phyloP scores from a whole-genome alignment of 495 filamentous ascomycete species.

The Penicillium subrubescens region DNA sequence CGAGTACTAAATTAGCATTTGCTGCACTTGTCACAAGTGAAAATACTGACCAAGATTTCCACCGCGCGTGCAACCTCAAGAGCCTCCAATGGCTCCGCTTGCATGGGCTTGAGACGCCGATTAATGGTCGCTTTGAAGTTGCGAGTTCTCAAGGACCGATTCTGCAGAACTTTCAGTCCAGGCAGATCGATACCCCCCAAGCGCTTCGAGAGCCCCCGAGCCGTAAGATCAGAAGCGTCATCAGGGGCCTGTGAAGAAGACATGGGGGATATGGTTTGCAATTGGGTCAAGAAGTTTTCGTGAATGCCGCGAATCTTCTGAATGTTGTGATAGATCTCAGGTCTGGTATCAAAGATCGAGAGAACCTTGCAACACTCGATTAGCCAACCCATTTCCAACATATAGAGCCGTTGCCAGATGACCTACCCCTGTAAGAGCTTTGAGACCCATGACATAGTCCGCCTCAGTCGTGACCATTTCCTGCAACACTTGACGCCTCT shows the following conservation, averaged over 20 bases:
- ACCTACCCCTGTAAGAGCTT: constrained; percentile 80
- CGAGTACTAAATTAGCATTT: not conserved
- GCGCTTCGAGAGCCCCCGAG: constrained; percentile 25
- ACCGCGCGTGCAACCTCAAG: constrained; percentile 79
- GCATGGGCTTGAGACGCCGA: constrained; percentile 41
- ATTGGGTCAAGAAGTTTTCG: constrained; percentile 40
- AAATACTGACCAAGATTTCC: constrained; percentile 62
- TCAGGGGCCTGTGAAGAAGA: constrained; percentile 24
- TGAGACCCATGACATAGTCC: constrained; percentile 83
- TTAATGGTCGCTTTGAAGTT: constrained; percentile 34
- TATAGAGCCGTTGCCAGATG: not conserved
- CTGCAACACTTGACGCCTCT: constrained; percentile 75
- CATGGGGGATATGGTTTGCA: constrained; percentile 35
- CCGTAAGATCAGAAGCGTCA: constrained; percentile 23
- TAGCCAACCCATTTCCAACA: not conserved
- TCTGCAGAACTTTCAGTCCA: constrained; percentile 32
- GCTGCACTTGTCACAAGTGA: not conserved
- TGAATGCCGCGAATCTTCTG: constrained; percentile 47
- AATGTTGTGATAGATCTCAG: constrained; percentile 48
- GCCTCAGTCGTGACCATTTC: constrained; percentile 86
- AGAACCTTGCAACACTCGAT: constrained; percentile 31
- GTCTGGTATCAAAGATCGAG: constrained; percentile 36
- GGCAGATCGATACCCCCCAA: constrained; percentile 28
- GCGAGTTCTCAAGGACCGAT: constrained; percentile 32
- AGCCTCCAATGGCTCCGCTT: constrained; percentile 70